Evolutionary conservation across 192 early-diverging fungal species (phyloP).

Genomic region (Backusella australiensis): DNA sequence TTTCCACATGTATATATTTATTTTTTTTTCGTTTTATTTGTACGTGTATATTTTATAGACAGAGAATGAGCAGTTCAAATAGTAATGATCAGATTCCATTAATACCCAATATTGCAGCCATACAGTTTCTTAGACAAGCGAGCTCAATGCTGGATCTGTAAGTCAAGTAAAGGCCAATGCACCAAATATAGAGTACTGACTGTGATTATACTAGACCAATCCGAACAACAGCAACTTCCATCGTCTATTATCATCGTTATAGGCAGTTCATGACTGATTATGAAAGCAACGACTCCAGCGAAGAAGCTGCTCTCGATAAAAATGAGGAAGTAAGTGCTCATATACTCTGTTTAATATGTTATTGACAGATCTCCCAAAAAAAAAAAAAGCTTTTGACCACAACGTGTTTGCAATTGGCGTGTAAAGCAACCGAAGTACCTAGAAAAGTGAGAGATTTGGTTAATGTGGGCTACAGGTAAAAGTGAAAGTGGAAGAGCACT

Average conservation of each 20-base stretch:
- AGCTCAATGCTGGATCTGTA: conserved; percentile 37
- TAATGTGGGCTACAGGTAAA: conserved; percentile 48
- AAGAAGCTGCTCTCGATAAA: not conserved
- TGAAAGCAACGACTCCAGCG: not conserved
- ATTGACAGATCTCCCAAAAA: not conserved
- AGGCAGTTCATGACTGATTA: conserved; percentile 34
- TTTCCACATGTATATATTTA: not conserved
- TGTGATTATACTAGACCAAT: conserved; percentile 35
- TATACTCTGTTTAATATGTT: not conserved
- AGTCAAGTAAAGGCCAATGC: not conserved
- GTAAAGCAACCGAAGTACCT: conserved; percentile 51
- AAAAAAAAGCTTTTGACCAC: conserved; percentile 45
- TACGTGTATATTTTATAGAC: not conserved
- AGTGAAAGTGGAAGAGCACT: conserved; percentile 15
- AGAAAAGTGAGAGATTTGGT: conserved; percentile 53
- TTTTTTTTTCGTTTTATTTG: not conserved
- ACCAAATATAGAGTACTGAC: not conserved
- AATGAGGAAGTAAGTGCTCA: conserved; percentile 23
- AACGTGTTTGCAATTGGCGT: conserved; percentile 52
- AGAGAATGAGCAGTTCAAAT: not conserved
- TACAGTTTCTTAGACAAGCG: conserved; percentile 31
- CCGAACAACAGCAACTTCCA: conserved; percentile 44
- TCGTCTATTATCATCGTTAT: conserved; percentile 52
- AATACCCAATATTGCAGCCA: conserved; percentile 15
- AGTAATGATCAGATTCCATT: conserved; percentile 11